Evolutionary conservation across 345 rosid genomes (phyloP).

Genomic region (Carallia brachiata): DNA sequence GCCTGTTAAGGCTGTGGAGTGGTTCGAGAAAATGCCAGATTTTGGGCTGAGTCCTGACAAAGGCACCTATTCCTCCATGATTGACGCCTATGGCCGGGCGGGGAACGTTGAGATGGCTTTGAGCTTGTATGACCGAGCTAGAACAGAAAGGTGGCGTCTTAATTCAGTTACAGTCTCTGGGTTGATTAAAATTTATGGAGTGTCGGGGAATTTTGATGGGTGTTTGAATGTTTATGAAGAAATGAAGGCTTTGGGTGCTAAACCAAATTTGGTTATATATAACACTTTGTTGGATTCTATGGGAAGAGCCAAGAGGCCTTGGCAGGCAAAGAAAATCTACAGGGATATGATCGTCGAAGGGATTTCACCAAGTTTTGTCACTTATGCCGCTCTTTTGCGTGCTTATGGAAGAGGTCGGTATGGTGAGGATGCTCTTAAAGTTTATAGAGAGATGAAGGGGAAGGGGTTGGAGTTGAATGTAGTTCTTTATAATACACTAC

Average conservation of each 20-base stretch:
- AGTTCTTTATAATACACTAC: conserved; percentile 70
- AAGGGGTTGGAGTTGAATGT: conserved; percentile 55
- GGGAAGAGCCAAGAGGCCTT: conserved; percentile 97
- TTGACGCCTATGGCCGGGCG: conserved; percentile 76
- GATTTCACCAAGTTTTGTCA: conserved; percentile 52
- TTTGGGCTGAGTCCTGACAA: conserved; percentile 68
- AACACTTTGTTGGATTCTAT: conserved; percentile 80
- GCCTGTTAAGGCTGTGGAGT: conserved; percentile 69
- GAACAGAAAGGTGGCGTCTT: conserved; percentile 78
- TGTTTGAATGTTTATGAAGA: conserved; percentile 90
- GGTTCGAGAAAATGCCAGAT: conserved; percentile 84
- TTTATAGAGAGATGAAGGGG: conserved; percentile 80
- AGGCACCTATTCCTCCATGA: conserved; percentile 61
- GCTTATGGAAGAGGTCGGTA: conserved; percentile 80
- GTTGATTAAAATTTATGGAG: conserved; percentile 67
- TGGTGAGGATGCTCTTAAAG: conserved; percentile 64
- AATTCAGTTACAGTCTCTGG: conserved; percentile 60
- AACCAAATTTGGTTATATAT: conserved; percentile 61
- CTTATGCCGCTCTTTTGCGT: conserved; percentile 69
- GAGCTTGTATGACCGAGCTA: conserved; percentile 84
- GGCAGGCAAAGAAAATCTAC: conserved; percentile 74
- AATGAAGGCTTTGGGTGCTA: conserved; percentile 76
- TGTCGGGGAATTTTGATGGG: conserved; percentile 73
- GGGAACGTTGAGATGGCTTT: conserved; percentile 76
- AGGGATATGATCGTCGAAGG: conserved; percentile 65